These are phyloP conservation scores for Phytophthora litchii DNA, from an alignment of 352 stramenopile species.

Conservation along the genomic window DNA sequence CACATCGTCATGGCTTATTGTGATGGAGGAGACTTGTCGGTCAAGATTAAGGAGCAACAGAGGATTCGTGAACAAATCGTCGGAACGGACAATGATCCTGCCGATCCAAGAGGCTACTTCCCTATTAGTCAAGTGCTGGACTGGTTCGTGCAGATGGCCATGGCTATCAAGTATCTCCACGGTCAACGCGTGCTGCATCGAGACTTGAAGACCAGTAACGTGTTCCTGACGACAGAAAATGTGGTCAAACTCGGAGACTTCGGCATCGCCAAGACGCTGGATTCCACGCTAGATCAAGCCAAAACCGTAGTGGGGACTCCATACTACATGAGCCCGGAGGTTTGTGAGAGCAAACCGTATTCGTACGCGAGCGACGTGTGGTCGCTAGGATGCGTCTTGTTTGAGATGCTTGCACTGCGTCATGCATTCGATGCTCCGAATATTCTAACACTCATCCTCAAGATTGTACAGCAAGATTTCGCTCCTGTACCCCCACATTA, in stretches of 20 bases:
- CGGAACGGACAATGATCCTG: conserved; percentile 11
- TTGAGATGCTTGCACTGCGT: conserved; percentile 87
- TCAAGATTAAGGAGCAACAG: conserved; percentile 62
- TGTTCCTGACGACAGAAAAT: conserved; percentile 87
- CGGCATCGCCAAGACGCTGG: conserved; percentile 90
- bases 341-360: conserved; percentile 93
- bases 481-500: conserved; percentile 61
- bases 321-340: conserved; percentile 95
- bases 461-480: conserved; percentile 86
- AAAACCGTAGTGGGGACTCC: conserved; percentile 92
- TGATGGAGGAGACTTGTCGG: conserved; percentile 89
- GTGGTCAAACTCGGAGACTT: conserved; percentile 94
- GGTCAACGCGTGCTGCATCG: conserved; percentile 90
- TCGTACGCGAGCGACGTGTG: conserved; percentile 93
- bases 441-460: conserved; percentile 83
- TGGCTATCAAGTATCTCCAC: conserved; percentile 95
- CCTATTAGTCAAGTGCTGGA: conserved; percentile 69
- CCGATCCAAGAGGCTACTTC: conserved; percentile 53
- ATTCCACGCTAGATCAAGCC: conserved; percentile 86
- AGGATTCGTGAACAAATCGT: conserved; percentile 35
- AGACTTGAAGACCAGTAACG: conserved; percentile 96
- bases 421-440: conserved; percentile 88
- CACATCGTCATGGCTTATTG: conserved; percentile 97
- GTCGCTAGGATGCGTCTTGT: conserved; percentile 92
- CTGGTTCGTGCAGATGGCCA: conserved; percentile 94